These are phyloP conservation scores for Akanthomyces dipterigenus DNA, from an alignment of 2,329 filamentous ascomycete species.

Conservation along the genomic window DNA sequence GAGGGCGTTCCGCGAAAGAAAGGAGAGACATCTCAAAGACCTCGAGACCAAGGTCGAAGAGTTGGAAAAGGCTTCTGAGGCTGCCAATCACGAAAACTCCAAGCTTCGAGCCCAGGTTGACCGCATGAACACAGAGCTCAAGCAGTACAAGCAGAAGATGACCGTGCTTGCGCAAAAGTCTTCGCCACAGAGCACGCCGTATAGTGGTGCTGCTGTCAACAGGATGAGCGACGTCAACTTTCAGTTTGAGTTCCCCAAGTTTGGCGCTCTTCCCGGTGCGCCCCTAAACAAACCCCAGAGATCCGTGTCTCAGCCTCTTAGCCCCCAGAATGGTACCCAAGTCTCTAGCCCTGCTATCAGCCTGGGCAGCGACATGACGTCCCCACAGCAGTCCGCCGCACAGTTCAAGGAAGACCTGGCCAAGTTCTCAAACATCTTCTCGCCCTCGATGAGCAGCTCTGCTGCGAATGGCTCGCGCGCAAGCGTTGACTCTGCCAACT, in stretches of 20 bases:
- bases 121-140: conserved; percentile 74
- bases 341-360: conserved; percentile 22
- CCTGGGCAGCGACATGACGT: conserved; percentile 21
- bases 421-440: conserved; percentile 54
- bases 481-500: conserved; percentile 45
- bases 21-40: conserved; percentile 84
- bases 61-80: conserved; percentile 75
- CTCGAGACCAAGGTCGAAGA: conserved; percentile 72
- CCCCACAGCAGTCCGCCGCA: conserved; percentile 15
- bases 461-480: conserved; percentile 40
- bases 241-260: conserved; percentile 93
- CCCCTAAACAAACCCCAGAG: conserved; percentile 22
- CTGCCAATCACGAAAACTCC: conserved; percentile 78
- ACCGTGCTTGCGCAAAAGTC: conserved; percentile 44
- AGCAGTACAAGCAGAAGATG: conserved; percentile 84
- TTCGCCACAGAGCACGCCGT: conserved; percentile 32
- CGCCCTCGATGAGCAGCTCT: conserved; percentile 43
- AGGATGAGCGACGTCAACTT: conserved; percentile 73
- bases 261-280: conserved; percentile 63
- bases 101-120: conserved; percentile 82
- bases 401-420: conserved; percentile 43
- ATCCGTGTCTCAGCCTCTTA: conserved; percentile 26
- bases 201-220: conserved; percentile 44
- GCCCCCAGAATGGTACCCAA: conserved; percentile 21
- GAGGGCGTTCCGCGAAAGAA: conserved; percentile 87